Conservation (phyloP, 1,284 basidiomycete genomes). For the Rhodotorula mucilaginosa region DNA sequence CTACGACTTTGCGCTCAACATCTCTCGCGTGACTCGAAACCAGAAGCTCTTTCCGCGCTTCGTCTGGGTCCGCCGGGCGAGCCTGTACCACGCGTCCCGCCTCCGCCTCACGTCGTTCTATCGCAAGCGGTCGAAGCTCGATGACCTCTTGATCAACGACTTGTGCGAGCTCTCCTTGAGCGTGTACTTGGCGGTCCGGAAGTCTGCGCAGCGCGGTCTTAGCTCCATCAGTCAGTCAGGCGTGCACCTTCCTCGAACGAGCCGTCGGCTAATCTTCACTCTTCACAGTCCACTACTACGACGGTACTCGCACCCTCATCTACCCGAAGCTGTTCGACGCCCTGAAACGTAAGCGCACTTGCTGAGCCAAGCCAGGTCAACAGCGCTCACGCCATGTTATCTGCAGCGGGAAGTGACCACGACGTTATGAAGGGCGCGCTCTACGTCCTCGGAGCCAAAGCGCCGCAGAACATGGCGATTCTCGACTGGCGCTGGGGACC, state of each 20-base stretch:
- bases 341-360: constrained; percentile 53
- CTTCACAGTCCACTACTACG: constrained; percentile 61
- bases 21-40: constrained; percentile 44
- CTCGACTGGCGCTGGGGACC: constrained; percentile 57
- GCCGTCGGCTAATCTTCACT: background rate
- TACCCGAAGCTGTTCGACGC: constrained; percentile 59
- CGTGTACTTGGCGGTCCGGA: constrained; percentile 70
- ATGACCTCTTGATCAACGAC: constrained; percentile 74
- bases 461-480: constrained; percentile 53
- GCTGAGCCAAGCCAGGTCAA: background rate
- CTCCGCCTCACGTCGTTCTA: constrained; percentile 76
- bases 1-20: constrained; percentile 43
- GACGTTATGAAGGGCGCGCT: constrained; percentile 95
- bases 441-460: constrained; percentile 79
- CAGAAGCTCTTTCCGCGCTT: constrained; percentile 52
- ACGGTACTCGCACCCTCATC: constrained; percentile 68
- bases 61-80: constrained; percentile 75
- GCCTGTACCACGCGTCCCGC: constrained; percentile 58
- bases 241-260: background rate
- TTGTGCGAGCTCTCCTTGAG: constrained; percentile 81
- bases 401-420: constrained; percentile 67
- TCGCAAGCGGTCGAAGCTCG: constrained; percentile 72
- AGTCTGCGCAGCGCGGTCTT: constrained; percentile 70
- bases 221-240: constrained; percentile 62
- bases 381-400: background rate